Conservation (phyloP, 768 basidiomycete species). For the Serpula lacrymans region DNA sequence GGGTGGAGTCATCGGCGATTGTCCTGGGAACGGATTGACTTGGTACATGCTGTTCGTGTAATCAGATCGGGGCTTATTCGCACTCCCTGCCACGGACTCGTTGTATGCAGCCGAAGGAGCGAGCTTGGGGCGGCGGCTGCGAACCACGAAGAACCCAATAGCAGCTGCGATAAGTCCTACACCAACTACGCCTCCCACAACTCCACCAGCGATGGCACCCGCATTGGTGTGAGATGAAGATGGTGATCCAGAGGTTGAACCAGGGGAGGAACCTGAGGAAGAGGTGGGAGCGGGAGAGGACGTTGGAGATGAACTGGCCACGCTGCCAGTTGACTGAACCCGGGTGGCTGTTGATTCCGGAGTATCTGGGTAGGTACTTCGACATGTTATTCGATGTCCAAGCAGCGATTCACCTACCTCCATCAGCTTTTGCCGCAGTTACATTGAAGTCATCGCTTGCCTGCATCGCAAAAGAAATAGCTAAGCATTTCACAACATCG, state of each 20-base stretch:
- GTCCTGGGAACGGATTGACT: constrained; percentile 9
- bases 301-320: constrained; percentile 8
- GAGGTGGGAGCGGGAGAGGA: constrained; percentile 6
- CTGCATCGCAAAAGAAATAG: constrained; percentile 18
- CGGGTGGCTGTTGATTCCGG: constrained; percentile 44
- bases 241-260: constrained; percentile 19
- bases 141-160: constrained; percentile 37
- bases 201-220: constrained; percentile 66
- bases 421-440: constrained; percentile 31
- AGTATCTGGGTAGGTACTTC: constrained; percentile 22
- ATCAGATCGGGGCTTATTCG: no score
- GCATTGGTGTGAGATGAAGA: constrained; percentile 38
- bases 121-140: constrained; percentile 21
- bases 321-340: constrained; percentile 22
- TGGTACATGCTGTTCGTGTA: constrained; percentile 7
- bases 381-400: not conserved
- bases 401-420: constrained; percentile 14
- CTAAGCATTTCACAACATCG: not conserved
- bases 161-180: constrained; percentile 39
- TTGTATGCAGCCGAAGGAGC: constrained; percentile 15
- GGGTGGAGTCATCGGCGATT: constrained; percentile 17
- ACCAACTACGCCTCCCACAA: constrained; percentile 51
- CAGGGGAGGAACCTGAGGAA: constrained; percentile 1
- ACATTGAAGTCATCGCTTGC: constrained; percentile 37
- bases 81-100: not conserved